phyloP scores from a whole-genome alignment of 2,329 filamentous ascomycete genomes.

The Colletotrichum lupini region DNA sequence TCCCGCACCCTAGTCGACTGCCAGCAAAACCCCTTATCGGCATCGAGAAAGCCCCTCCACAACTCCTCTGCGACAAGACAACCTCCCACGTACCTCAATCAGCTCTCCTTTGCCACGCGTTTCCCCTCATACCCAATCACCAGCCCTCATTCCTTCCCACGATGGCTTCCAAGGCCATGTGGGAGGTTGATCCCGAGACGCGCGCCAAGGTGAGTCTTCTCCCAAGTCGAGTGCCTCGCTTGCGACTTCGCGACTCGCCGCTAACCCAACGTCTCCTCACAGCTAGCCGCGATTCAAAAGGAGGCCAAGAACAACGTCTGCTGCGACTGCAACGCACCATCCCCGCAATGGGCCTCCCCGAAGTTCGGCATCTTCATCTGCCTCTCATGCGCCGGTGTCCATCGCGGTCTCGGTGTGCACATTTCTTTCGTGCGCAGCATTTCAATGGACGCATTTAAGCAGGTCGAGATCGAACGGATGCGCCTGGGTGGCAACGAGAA shows the following conservation, averaged over 20 bases:
- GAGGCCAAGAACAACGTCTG: conserved; percentile 88
- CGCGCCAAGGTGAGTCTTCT: conserved; percentile 80
- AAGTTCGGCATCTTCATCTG: conserved; percentile 99
- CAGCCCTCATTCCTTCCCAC: conserved; percentile 35
- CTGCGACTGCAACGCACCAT: conserved; percentile 95
- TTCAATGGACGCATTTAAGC: conserved; percentile 99
- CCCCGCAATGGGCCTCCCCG: conserved; percentile 96
- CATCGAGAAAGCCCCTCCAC: conserved; percentile 30
- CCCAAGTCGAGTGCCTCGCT: not conserved
- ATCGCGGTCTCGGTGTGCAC: conserved; percentile 94
- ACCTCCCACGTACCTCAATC: conserved; percentile 5
- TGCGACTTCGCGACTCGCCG: conserved; percentile 11
- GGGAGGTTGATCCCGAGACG: conserved; percentile 99
- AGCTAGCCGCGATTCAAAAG: conserved; percentile 94
- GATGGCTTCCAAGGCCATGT: conserved; percentile 84
- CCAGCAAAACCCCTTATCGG: conserved; percentile 32
- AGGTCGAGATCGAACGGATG: conserved; percentile 93
- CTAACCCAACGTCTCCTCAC: conserved; percentile 36
- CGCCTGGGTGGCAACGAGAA: conserved; percentile 88
- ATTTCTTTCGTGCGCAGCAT: conserved; percentile 98
- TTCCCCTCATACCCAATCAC: not conserved
- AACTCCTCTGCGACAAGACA: conserved; percentile 34
- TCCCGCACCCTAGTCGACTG: conserved; percentile 16
- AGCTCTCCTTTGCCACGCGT: not conserved
- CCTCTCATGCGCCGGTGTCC: conserved; percentile 92